Evolutionary conservation across 2,329 filamentous ascomycete species (phyloP).

Genomic region (Colletotrichum incanum): DNA sequence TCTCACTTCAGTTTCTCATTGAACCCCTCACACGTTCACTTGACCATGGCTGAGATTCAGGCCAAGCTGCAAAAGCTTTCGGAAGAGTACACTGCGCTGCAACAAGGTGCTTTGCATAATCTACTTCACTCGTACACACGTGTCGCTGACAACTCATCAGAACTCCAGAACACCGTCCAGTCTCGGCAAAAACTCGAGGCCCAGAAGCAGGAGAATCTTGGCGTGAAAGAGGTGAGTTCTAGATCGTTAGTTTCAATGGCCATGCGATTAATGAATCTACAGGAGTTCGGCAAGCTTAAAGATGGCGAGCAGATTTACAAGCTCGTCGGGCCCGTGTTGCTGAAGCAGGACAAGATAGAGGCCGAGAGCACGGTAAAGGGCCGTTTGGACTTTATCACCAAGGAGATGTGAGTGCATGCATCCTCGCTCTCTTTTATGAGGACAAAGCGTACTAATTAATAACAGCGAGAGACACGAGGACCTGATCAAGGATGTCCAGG

Average conservation of each 20-base stretch:
- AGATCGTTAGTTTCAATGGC: background rate
- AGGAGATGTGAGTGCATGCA: constrained; percentile 82
- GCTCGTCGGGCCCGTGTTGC: constrained; percentile 89
- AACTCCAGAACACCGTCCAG: constrained; percentile 82
- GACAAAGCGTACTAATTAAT: background rate
- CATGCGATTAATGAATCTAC: background rate
- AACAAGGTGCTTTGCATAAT: constrained; percentile 72
- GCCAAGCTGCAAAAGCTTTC: constrained; percentile 86
- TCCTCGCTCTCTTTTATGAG: background rate
- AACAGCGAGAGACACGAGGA: constrained; percentile 60
- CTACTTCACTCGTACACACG: too few species aligned
- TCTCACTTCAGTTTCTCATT: constrained; percentile 11
- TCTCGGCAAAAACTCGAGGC: constrained; percentile 93
- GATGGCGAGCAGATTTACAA: constrained; percentile 96
- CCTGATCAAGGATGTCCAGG: constrained; percentile 70
- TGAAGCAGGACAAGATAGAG: constrained; percentile 95
- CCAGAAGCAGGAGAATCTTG: constrained; percentile 92
- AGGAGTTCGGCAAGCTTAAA: constrained; percentile 87
- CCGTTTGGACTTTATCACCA: constrained; percentile 90
- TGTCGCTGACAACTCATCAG: constrained; percentile 61
- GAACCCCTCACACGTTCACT: constrained; percentile 33
- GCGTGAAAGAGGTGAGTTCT: constrained; percentile 81
- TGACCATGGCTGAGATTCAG: constrained; percentile 79
- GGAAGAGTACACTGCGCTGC: constrained; percentile 89
- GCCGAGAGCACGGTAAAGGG: constrained; percentile 93